Evolutionary conservation across 2,329 filamentous ascomycete species (phyloP), one percentile per base, ranked within the genome.

Genomic region (Cephalotrichum gorgonifer): DNA sequence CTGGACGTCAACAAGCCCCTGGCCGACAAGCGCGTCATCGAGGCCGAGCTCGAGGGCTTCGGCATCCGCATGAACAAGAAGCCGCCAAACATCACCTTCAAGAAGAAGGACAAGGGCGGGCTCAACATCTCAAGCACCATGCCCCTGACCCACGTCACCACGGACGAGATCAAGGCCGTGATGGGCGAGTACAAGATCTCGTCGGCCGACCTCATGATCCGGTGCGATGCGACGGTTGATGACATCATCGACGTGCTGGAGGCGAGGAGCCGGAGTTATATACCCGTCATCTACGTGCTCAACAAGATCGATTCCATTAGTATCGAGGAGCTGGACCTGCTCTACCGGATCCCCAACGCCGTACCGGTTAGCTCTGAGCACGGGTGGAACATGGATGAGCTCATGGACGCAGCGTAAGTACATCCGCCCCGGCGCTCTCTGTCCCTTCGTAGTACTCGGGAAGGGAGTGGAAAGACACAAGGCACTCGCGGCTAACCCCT

Each of bases 251-350:
- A 98, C 67, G 72, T 98, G 20, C 78, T 98, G 43, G 93, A 98
- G 67, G 91, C 91, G 43, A 95, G 88, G 75, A 88, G 85, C 64
- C 80, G 93, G 67, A 89, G 87, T 64, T 98, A 98, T 65, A 97
- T 98, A 56, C 93, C 93, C n/a, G 93, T 97, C 55, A 88, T 98
- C 49, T 98, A 98, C 70, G 93, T 94, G 39, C 77, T 98, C 60
- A 98, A 98, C 79, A 98, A 98, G 75, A 98, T 98, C 58, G 93
- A 98, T 68, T 82, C 90, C 49, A 97, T 98, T 64, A 91, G 88
- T 47, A 97, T 98, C 58, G 91, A 98, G 69, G 93, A 98, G 69
- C 76, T 98, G 53, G 93, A 98, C 68, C 73, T 98, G 53, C 76
- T 98, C 26, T 97, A 98, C 70, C 84, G 91, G 39, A 98, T 98